Conservation (phyloP, 2,329 filamentous ascomycete species). For the Verticillium isaacii region DNA sequence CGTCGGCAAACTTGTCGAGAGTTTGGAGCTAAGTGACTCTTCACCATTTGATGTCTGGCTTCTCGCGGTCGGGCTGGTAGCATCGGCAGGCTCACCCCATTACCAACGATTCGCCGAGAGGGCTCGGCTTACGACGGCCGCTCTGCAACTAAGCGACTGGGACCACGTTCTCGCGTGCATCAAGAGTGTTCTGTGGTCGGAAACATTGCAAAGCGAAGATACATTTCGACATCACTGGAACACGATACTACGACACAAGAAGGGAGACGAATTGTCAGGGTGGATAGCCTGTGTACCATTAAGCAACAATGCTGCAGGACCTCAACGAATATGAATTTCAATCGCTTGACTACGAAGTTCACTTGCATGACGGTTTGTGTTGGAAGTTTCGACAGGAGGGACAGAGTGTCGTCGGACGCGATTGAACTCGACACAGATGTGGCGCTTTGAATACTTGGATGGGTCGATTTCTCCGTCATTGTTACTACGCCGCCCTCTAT, state of each 20-base stretch:
- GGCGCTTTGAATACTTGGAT: too few species aligned
- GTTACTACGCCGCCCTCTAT: too few species aligned
- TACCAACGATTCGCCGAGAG: conserved; percentile 22
- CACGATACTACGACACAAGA: conserved; percentile 4
- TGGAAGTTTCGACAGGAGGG: background rate
- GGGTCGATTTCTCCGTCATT: too few species aligned
- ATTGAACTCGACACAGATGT: too few species aligned
- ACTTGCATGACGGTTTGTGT: background rate
- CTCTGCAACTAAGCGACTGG: conserved; percentile 4
- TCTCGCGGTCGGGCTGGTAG: conserved; percentile 33
- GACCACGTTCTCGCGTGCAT: conserved; percentile 10
- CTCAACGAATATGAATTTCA: background rate
- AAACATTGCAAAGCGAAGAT: conserved; percentile 11
- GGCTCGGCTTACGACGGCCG: conserved; percentile 10
- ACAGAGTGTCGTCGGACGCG: too few species aligned
- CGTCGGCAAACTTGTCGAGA: conserved; percentile 22
- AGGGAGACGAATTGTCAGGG: background rate
- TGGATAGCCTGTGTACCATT: background rate
- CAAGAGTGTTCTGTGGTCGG: conserved; percentile 23
- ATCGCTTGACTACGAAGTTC: background rate
- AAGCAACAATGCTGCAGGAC: background rate
- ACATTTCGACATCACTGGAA: conserved; percentile 23
- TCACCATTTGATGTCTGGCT: conserved; percentile 33
- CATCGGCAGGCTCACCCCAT: conserved; percentile 21
- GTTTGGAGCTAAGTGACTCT: conserved; percentile 19